A percentile compares a stretch with the other conserved stretches of the same genome.
These are phyloP conservation scores for Citropsis articulata DNA, from an alignment of 345 rosid species.

Conservation along the genomic window DNA sequence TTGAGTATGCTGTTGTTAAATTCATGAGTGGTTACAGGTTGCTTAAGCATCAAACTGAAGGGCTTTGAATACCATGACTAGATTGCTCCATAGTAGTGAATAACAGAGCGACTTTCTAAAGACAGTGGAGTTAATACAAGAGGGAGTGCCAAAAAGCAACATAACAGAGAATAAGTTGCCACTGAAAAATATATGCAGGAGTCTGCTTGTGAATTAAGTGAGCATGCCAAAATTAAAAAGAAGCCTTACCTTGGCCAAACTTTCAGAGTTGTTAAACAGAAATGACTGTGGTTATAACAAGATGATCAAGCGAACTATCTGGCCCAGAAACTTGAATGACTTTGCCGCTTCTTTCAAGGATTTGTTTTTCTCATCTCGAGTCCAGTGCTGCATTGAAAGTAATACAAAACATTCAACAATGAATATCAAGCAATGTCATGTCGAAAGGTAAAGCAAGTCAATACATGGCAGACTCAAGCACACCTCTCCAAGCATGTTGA, in stretches of 20 bases:
- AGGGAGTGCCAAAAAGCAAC: not conserved
- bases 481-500: slow-evolving; percentile 85
- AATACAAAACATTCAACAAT: slow-evolving; percentile 8
- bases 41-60: not conserved
- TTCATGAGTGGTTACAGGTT: not conserved
- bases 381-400: slow-evolving; percentile 64
- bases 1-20: not conserved
- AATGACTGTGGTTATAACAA: slow-evolving; percentile 26
- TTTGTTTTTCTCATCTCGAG: slow-evolving; percentile 72
- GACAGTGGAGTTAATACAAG: not conserved
- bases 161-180: not conserved
- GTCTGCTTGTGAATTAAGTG: not conserved
- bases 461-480: slow-evolving; percentile 11
- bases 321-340: slow-evolving; percentile 71
- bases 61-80: not conserved
- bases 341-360: slow-evolving; percentile 81
- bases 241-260: not conserved
- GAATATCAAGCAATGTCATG: slow-evolving; percentile 15
- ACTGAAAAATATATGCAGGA: not conserved
- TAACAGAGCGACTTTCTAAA: not conserved
- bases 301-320: slow-evolving; percentile 78
- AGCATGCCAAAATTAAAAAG: not conserved
- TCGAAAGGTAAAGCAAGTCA: slow-evolving; percentile 8
- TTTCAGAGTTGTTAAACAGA: not conserved
- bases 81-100: not conserved